These are phyloP conservation scores for Chenopodium album DNA, from an alignment of 148 eudicot species.

Conservation along the genomic window DNA sequence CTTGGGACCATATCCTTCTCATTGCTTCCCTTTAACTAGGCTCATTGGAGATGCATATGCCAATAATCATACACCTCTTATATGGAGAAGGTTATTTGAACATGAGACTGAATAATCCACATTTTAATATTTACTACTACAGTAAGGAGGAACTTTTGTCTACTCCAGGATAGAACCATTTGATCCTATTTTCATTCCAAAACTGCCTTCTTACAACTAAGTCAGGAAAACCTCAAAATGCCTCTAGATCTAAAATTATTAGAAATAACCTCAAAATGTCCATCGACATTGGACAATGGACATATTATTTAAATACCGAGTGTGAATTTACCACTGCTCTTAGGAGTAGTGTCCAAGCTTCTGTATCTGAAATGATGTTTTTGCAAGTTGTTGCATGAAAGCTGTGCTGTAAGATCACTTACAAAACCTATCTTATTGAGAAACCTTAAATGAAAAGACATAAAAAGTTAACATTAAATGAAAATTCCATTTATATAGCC, in stretches of 20 bases:
- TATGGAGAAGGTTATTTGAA: background rate
- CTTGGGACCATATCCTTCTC: slow-evolving; percentile 78
- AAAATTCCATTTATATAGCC: background rate
- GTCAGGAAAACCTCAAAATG: background rate
- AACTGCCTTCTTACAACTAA: background rate
- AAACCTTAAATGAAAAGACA: background rate
- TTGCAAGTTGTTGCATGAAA: background rate
- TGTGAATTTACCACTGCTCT: background rate
- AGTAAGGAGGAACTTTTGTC: background rate
- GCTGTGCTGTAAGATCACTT: background rate
- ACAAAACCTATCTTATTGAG: background rate
- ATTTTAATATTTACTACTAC: background rate
- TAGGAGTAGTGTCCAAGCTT: background rate
- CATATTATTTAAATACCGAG: background rate
- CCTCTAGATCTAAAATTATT: background rate
- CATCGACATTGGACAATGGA: background rate
- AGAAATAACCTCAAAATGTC: too few species aligned
- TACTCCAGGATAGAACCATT: background rate
- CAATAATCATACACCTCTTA: background rate
- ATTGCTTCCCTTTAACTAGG: background rate
- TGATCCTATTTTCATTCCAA: background rate
- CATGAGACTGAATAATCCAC: background rate
- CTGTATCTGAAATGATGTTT: background rate
- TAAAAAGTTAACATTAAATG: background rate
- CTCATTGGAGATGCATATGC: background rate